Evolutionary conservation across 768 basidiomycete species (phyloP).

Genomic region (Rubroboletus pulcherrimus): DNA sequence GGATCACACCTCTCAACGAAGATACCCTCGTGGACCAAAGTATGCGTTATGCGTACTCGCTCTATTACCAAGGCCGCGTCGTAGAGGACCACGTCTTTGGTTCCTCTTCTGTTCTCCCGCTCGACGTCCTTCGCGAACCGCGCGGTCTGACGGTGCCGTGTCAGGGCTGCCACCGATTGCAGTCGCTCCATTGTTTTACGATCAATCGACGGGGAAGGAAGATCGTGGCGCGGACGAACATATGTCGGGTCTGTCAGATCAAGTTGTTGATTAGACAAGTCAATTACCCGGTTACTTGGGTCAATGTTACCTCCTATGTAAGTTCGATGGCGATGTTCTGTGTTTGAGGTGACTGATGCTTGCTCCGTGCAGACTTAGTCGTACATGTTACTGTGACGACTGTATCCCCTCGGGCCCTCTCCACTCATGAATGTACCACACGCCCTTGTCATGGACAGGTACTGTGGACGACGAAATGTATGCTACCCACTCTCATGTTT

Average conservation of each 20-base stretch:
- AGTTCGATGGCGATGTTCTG: background rate
- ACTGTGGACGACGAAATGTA: background rate
- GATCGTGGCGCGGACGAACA: constrained; percentile 22
- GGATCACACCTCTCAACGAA: constrained; percentile 22
- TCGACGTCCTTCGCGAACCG: constrained; percentile 27
- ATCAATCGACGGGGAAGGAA: constrained; percentile 8
- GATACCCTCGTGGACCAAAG: constrained; percentile 20
- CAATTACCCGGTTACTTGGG: constrained; percentile 20
- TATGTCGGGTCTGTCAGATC: constrained; percentile 31
- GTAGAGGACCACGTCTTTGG: constrained; percentile 23
- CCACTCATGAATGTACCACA: background rate
- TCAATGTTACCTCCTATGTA: constrained; percentile 15
- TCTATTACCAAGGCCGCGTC: constrained; percentile 27
- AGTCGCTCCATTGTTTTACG: constrained; percentile 29
- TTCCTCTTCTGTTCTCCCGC: constrained; percentile 20
- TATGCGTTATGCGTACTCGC: constrained; percentile 29
- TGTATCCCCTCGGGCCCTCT: too few species aligned
- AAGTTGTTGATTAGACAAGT: constrained; percentile 27
- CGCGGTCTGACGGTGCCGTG: constrained; percentile 23
- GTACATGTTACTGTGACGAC: background rate
- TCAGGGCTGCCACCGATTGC: constrained; percentile 25
- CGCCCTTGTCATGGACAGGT: background rate
- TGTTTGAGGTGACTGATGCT: constrained; percentile 3
- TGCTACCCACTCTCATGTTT: background rate
- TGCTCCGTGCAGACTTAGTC: constrained; percentile 6